phyloP scores from a whole-genome alignment of 768 basidiomycete genomes.

The Kondoa subrosea region DNA sequence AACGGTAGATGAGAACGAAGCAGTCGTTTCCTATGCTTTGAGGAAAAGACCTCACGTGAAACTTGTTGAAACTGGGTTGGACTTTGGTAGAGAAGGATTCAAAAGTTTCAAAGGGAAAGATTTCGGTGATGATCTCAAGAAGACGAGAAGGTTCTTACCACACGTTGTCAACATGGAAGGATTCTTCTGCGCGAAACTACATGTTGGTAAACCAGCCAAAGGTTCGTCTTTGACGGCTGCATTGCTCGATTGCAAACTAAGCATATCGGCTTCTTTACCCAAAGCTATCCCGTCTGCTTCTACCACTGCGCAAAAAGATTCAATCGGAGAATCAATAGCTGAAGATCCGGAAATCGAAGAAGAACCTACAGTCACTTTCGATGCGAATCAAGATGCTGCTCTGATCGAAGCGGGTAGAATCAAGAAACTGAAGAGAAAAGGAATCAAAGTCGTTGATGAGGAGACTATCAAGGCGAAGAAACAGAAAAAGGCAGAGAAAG shows the following conservation, averaged over 20 bases:
- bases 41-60: constrained; percentile 82
- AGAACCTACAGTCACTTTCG: constrained; percentile 45
- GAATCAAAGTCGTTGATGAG: constrained; percentile 29
- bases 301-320: constrained; percentile 32
- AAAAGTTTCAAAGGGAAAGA: constrained; percentile 76
- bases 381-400: constrained; percentile 56
- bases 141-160: constrained; percentile 71
- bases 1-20: constrained; percentile 94
- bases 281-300: constrained; percentile 27
- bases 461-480: neutral
- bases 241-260: neutral
- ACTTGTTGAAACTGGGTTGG: constrained; percentile 78
- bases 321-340: constrained; percentile 27
- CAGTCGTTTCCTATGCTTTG: constrained; percentile 92
- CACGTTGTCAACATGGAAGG: constrained; percentile 97
- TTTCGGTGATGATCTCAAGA: constrained; percentile 57
- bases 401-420: constrained; percentile 60
- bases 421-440: constrained; percentile 36
- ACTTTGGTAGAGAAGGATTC: constrained; percentile 84
- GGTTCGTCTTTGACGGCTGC: neutral
- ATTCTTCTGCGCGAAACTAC: constrained; percentile 97
- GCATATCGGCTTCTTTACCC: neutral
- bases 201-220: constrained; percentile 52
- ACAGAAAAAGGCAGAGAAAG: neutral
- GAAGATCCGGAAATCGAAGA: constrained; percentile 16